Base-by-base conservation (phyloP, 2,329 filamentous ascomycete genomes). In the Ilyonectria destructans region DNA sequence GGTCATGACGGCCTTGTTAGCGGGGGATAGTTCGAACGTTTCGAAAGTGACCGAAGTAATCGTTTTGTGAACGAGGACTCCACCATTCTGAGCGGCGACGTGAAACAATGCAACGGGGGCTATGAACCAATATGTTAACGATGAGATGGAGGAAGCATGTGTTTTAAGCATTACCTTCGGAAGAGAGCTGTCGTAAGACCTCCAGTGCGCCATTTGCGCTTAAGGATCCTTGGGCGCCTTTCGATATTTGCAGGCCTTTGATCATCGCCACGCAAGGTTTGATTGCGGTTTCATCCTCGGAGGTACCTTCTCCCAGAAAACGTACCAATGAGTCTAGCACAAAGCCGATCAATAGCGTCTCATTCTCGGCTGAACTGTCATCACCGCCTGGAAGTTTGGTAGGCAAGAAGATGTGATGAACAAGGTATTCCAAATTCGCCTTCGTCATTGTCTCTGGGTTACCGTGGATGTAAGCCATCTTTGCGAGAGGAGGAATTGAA, bases 331-430 rank as follows among this genome's bases (percentile, higher is more conserved):
- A 69, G 2, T 54, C 13, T 10, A 49, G 43, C 2, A 70, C 58
- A 54, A 73, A 70, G 10, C 63, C 57, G 6, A 56, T 21, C 9
- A 73, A 49, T 6, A 48, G 10, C 2, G 13, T 9, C 2, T 46
- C 66, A 17, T 63, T 67, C 2, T 19, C 7, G 6, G 13, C 13
- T 10, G 52, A 65, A 12, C 4, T 45, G 10, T 73, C 70, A 26
- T 74, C 72, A 7, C 49, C 12, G 1, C 71, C 69, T 2, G 80
- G 80, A 0, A 79, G 67, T 6, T 77, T 72, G 0, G 78, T 71
- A 0, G 80, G 79, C 3, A 82, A 65, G 31, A 81, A 81, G 4
- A 81, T 54, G 43, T 81, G 79, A 49, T 71, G 63, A 8, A 68
- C 72, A 23, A 73, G 45, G 19, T 66, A 74, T 9, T 68, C 35